These are phyloP conservation scores for Dothistroma pini DNA, from an alignment of 2,329 filamentous ascomycete genomes.

Conservation along the genomic window DNA sequence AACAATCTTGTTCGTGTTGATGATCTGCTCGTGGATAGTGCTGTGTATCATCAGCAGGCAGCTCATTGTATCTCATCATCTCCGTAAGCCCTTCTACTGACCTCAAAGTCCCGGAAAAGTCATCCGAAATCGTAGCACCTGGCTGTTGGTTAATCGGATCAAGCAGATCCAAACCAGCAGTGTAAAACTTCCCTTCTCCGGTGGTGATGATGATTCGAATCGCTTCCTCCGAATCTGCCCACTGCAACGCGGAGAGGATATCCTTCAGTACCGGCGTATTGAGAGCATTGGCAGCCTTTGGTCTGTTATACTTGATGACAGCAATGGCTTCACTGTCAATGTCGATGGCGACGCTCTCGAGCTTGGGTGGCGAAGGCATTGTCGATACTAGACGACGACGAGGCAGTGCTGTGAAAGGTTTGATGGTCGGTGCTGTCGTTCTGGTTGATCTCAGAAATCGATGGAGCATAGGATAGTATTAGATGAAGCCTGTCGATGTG, in stretches of 20 bases:
- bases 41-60: slow-evolving; percentile 2
- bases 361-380: slow-evolving; percentile 16
- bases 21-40: slow-evolving; percentile 19
- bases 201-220: slow-evolving; percentile 24
- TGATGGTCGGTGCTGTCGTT: background rate
- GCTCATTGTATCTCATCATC: background rate
- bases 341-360: slow-evolving; percentile 18
- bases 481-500: background rate
- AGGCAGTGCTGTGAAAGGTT: background rate
- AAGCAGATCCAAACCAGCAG: slow-evolving; percentile 23
- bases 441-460: background rate
- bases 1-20: slow-evolving; percentile 21
- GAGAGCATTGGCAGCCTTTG: slow-evolving; percentile 23
- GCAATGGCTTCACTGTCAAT: slow-evolving; percentile 20
- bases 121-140: slow-evolving; percentile 21
- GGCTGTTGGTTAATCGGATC: slow-evolving; percentile 16
- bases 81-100: background rate
- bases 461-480: background rate
- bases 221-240: slow-evolving; percentile 13
- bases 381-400: slow-evolving; percentile 9
- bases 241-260: slow-evolving; percentile 20
- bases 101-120: slow-evolving; percentile 14
- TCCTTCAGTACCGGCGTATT: slow-evolving; percentile 19
- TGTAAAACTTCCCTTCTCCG: slow-evolving; percentile 25
- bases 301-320: slow-evolving; percentile 24